phyloP scores from a whole-genome alignment of 1,284 basidiomycete species.

The Fomitopsis betulina region DNA sequence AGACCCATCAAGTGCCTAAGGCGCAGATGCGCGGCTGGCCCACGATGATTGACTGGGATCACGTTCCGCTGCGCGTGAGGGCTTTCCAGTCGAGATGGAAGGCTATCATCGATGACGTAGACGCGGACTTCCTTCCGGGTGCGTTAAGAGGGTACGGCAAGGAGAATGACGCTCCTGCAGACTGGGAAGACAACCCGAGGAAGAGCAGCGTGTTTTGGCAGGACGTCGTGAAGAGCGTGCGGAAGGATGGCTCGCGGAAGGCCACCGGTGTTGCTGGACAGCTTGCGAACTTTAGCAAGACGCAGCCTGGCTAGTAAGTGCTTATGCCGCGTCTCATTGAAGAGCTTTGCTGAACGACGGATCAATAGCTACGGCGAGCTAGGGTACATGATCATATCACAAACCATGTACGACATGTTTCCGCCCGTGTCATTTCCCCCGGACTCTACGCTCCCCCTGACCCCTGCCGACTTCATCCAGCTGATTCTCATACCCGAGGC shows the following conservation, averaged over 20 bases:
- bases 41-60: slow-evolving; percentile 58
- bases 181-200: slow-evolving; percentile 31
- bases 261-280: slow-evolving; percentile 65
- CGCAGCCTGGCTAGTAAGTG: slow-evolving; percentile 79
- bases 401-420: slow-evolving; percentile 70
- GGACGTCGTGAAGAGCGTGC: slow-evolving; percentile 57
- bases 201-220: slow-evolving; percentile 61
- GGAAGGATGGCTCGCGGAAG: slow-evolving; percentile 57
- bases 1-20: slow-evolving; percentile 62
- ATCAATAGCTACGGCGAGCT: slow-evolving; percentile 69
- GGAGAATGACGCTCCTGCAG: slow-evolving; percentile 12
- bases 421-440: slow-evolving; percentile 55
- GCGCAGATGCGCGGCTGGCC: slow-evolving; percentile 73
- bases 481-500: slow-evolving; percentile 73
- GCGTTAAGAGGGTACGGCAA: slow-evolving; percentile 13
- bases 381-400: slow-evolving; percentile 72
- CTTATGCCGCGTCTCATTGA: slow-evolving; percentile 1
- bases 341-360: slow-evolving; percentile 1
- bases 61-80: slow-evolving; percentile 47
- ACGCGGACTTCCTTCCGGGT: slow-evolving; percentile 27
- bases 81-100: slow-evolving; percentile 42
- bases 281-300: slow-evolving; percentile 70
- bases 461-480: slow-evolving; percentile 66
- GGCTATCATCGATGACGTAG: slow-evolving; percentile 45
- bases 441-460: slow-evolving; percentile 51